These are phyloP conservation scores for Rhodotorula sp. DNA, from an alignment of 1,284 basidiomycete genomes.

Conservation along the genomic window DNA sequence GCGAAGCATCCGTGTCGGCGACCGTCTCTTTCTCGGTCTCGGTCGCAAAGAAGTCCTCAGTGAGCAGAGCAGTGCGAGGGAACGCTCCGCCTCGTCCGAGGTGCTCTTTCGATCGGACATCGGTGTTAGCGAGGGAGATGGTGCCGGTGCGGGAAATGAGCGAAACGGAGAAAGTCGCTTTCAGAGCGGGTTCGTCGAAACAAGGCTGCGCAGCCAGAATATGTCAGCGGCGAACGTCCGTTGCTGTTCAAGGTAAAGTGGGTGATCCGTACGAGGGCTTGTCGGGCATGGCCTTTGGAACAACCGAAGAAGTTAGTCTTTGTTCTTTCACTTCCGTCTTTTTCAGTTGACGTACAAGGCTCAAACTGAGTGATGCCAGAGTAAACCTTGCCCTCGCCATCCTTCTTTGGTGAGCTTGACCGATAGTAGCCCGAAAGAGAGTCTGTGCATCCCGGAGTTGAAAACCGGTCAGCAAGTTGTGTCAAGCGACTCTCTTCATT, in stretches of 20 bases:
- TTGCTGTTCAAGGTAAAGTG: no score
- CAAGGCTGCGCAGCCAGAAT: constrained; percentile 47
- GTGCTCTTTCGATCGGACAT: constrained; percentile 57
- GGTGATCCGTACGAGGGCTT: constrained; percentile 50
- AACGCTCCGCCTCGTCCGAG: constrained; percentile 23
- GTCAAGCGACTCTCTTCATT: neutral
- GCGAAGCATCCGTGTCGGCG: neutral
- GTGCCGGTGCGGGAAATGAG: constrained; percentile 71
- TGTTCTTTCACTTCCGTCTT: neutral
- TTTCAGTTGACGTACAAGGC: constrained; percentile 56
- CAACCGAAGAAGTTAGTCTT: neutral
- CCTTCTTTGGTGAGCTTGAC: constrained; percentile 57
- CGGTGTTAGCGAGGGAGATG: constrained; percentile 75
- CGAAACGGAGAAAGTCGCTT: constrained; percentile 78
- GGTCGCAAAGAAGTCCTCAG: constrained; percentile 6
- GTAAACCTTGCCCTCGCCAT: constrained; percentile 64
- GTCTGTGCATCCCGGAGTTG: neutral
- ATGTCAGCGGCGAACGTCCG: no score
- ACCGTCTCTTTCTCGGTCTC: constrained; percentile 11
- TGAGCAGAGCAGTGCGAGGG: neutral
- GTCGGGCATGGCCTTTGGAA: constrained; percentile 53
- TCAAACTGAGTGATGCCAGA: constrained; percentile 54
- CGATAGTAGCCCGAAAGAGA: constrained; percentile 44
- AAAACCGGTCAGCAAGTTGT: neutral
- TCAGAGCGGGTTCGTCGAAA: constrained; percentile 95